Base-by-base conservation (phyloP, 208 protist genomes). In the Wallacemonas sp. region DNA sequence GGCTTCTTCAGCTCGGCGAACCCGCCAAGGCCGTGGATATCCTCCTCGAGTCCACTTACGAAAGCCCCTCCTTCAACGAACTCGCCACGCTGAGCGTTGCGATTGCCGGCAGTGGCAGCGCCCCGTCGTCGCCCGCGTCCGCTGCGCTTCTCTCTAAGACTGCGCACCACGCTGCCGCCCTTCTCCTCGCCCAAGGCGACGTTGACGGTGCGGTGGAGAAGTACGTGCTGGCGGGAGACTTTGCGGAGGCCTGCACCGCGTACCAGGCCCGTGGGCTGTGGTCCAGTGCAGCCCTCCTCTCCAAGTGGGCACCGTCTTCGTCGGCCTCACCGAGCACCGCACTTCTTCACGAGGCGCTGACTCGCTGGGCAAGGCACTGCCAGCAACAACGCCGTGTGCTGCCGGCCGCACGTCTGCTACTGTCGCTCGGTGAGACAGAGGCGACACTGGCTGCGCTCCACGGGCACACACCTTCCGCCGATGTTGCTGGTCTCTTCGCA, bases 201-300 rank as follows among this genome's bases (percentile, higher is more conserved):
- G 71, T 91, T 5, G 74, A 88, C 21, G 78, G 52, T 26, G 83
- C 89, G 13, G 83, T 89, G 41, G 89, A 94, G 63, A 92, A 92
- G 62, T 83, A 82, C 33, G 39, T 89, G 8, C 55, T 94, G 1
- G 83, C 77, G 2, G 74, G 78, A 36, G 83, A 94, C 53, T 73
- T 76, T 45, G 74, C 70, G 50, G 84, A 85, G 42, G 85, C 89
- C 26, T 76, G 64, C 52, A 63, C 81, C 19, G 72, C 78, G 6
- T 73, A 89, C 33, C 83, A 94, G 66, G 86, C 83, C 21, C 82
- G 81, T 24, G 81, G 78, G 0, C 73, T 68, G 13, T 94, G 89
- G 89, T 63, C 60, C 26, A 81, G 83, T n/a, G 83, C 83, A 1
- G 78, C 79, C 9, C 58, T 73, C 24, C 63, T 94, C 15, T 69